Percentiles rank a stretch among this genome's conserved stretches.
These are phyloP conservation scores for Abortiporus biennis DNA, from an alignment of 1,284 basidiomycete species.

Conservation along the genomic window DNA sequence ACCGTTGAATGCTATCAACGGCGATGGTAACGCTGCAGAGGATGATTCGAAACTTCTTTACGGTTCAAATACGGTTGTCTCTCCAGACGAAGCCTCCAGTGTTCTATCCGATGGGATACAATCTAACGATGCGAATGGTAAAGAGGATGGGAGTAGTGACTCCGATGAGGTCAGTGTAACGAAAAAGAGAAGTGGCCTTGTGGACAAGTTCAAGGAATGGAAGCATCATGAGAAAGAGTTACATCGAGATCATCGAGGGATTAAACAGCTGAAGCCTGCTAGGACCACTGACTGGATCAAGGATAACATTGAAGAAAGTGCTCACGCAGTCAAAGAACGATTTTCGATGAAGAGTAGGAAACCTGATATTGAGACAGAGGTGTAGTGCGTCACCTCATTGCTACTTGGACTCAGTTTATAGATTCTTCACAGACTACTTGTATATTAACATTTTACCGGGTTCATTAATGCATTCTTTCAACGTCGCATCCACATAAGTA, in stretches of 20 bases:
- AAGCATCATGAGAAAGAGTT: slow-evolving; percentile 37
- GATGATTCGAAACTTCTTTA: slow-evolving; percentile 11
- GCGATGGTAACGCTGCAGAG: slow-evolving; percentile 10
- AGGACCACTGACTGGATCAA: slow-evolving; percentile 48
- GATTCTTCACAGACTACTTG: too few species aligned
- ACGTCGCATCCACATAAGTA: too few species aligned
- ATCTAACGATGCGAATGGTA: slow-evolving; percentile 18
- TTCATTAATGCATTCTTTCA: too few species aligned
- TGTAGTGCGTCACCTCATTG: slow-evolving; percentile 12
- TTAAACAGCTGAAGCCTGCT: slow-evolving; percentile 44
- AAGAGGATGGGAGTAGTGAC: slow-evolving; percentile 25
- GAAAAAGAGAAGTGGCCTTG: slow-evolving; percentile 27
- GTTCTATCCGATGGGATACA: slow-evolving; percentile 30
- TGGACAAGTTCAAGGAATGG: slow-evolving; percentile 27
- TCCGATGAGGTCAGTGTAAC: slow-evolving; percentile 25
- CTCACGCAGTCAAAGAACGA: slow-evolving; percentile 24
- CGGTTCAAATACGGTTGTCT: slow-evolving; percentile 21
- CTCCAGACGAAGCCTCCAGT: slow-evolving; percentile 36
- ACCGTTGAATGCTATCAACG: slow-evolving; percentile 9
- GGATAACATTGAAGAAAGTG: slow-evolving; percentile 29
- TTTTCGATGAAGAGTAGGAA: slow-evolving; percentile 28
- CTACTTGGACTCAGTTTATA: too few species aligned
- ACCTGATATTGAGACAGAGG: slow-evolving; percentile 31
- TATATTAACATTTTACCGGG: too few species aligned
- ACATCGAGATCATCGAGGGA: slow-evolving; percentile 40